Percentiles rank a stretch among this genome's conserved stretches.
Conservation (phyloP, 768 basidiomycete genomes). For the Aureoboletus auriporus region DNA sequence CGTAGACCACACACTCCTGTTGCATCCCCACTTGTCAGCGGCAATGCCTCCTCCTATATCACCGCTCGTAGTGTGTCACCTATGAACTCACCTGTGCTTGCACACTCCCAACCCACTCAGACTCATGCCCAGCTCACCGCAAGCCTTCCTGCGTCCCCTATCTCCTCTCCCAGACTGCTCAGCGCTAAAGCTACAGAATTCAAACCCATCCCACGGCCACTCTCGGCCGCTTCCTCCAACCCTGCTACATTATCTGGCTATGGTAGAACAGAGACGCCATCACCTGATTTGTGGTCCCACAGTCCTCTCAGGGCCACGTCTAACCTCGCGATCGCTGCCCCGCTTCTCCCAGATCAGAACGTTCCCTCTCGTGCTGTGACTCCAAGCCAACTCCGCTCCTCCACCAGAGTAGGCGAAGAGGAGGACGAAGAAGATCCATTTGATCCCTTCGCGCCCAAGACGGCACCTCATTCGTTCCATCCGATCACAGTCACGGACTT, state of each 20-base stretch:
- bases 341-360: slow-evolving; percentile 71
- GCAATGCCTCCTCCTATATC: slow-evolving; percentile 53
- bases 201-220: slow-evolving; percentile 76
- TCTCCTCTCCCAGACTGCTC: slow-evolving; percentile 79
- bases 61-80: slow-evolving; percentile 50
- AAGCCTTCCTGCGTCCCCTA: slow-evolving; percentile 78
- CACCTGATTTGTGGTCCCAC: slow-evolving; percentile 88
- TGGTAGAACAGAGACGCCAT: slow-evolving; percentile 72
- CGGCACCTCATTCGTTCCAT: slow-evolving; percentile 52
- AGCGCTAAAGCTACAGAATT: slow-evolving; percentile 91
- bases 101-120: slow-evolving; percentile 53
- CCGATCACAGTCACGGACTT: slow-evolving; percentile 62
- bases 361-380: slow-evolving; percentile 51
- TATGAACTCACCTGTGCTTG: slow-evolving; percentile 63
- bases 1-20: slow-evolving; percentile 77
- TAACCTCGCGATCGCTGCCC: slow-evolving; percentile 89
- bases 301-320: slow-evolving; percentile 62
- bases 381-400: slow-evolving; percentile 68
- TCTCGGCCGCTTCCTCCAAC: slow-evolving; percentile 62
- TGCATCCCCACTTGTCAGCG: slow-evolving; percentile 70
- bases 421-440: slow-evolving; percentile 85
- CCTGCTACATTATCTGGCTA: slow-evolving; percentile 46
- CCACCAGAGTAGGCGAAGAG: slow-evolving; percentile 52
- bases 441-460: slow-evolving; percentile 60
- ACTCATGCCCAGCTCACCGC: slow-evolving; percentile 63